These are phyloP conservation scores for Pistacia atlantica DNA, from an alignment of 345 rosid genomes.

Conservation along the genomic window DNA sequence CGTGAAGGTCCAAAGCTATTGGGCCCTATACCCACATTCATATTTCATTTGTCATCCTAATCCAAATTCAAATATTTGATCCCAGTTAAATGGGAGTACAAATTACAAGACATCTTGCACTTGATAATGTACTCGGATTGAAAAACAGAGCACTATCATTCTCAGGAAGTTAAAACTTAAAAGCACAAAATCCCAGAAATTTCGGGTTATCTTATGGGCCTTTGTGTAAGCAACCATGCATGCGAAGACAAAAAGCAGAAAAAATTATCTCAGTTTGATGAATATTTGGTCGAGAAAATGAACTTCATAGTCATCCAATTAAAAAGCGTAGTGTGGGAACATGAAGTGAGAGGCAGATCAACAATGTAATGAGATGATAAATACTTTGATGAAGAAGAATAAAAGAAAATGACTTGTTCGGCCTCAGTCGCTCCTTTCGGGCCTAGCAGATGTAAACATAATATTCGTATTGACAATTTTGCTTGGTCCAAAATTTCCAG, in stretches of 20 bases:
- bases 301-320: not conserved
- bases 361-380: not conserved
- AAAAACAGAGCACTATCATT: not conserved
- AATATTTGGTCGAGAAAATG: not conserved
- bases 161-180: not conserved
- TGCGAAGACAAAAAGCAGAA: not conserved
- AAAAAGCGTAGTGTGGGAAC: not conserved
- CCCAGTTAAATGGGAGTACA: too few relatives aligned
- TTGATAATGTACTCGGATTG: not conserved
- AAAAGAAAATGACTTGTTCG: not conserved
- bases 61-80: too few relatives aligned
- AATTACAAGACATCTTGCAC: too few relatives aligned
- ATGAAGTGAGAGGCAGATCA: not conserved
- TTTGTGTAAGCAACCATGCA: not conserved
- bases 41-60: too few relatives aligned
- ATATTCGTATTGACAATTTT: not conserved
- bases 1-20: not conserved
- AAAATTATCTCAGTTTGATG: not conserved
- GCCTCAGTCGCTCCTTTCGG: not conserved
- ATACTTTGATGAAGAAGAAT: not conserved
- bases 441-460: not conserved
- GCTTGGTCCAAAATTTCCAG: too few relatives aligned
- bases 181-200: not conserved
- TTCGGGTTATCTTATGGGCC: not conserved
- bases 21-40: too few relatives aligned